These are phyloP conservation scores for Ceratocystis albifundus DNA, from an alignment of 2,329 filamentous ascomycete genomes.

Conservation along the genomic window DNA sequence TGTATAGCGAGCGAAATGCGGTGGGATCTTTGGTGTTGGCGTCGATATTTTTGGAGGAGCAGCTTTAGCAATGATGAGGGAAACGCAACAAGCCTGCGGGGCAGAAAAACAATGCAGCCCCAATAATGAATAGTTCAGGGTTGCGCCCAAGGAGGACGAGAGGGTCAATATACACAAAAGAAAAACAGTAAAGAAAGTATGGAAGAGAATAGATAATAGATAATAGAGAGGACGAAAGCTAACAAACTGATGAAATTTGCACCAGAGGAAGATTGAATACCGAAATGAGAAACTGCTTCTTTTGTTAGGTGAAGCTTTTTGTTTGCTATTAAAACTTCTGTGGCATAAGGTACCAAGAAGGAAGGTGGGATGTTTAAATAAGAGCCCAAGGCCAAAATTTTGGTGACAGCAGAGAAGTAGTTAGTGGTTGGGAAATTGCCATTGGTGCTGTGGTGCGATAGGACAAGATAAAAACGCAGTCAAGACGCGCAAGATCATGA, in stretches of 20 bases:
- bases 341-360: constrained; percentile 3
- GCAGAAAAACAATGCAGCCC: constrained; percentile 5
- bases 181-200: not conserved
- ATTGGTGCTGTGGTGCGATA: not conserved
- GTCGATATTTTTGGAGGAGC: not conserved
- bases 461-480: not conserved
- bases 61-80: not conserved
- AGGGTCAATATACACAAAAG: not conserved
- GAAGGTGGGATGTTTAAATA: constrained; percentile 16
- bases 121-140: not conserved
- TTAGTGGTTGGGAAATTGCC: not conserved
- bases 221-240: not conserved
- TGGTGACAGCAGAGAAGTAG: not conserved
- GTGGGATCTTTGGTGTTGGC: not conserved
- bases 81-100: not conserved
- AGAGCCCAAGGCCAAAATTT: constrained; percentile 12
- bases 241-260: not conserved
- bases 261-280: not conserved
- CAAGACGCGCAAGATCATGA: not conserved
- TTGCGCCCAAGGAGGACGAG: not conserved
- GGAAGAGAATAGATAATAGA: too few species aligned
- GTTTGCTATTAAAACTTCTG: not conserved
- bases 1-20: not conserved
- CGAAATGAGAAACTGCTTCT: not conserved
- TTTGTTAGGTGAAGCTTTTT: not conserved